Conservation (phyloP, 768 basidiomycete species). For the Butyriboletus loyo region DNA sequence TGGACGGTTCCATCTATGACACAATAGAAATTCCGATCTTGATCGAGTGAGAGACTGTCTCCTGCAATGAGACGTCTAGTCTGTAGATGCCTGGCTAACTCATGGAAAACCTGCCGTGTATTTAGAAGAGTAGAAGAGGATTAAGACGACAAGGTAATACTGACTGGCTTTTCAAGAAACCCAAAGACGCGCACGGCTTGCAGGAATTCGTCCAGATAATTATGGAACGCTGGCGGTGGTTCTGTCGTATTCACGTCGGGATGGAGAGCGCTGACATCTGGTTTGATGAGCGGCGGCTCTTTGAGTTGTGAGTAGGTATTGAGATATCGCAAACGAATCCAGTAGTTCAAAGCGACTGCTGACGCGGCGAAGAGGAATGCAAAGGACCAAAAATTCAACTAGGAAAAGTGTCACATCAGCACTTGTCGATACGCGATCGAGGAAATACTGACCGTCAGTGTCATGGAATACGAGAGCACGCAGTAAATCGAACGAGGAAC, state of each 20-base stretch:
- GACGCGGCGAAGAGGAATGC: conserved; percentile 70
- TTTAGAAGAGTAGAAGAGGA: neutral
- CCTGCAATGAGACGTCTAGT: conserved; percentile 94
- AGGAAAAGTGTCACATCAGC: conserved; percentile 12
- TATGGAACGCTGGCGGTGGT: conserved; percentile 79
- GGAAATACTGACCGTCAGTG: conserved; percentile 62
- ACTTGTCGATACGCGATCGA: neutral
- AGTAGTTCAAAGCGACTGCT: conserved; percentile 70
- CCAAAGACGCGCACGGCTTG: conserved; percentile 97
- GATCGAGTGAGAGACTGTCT: conserved; percentile 86
- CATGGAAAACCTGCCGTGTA: conserved; percentile 79
- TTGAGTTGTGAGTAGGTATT: conserved; percentile 74
- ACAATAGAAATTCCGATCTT: conserved; percentile 96
- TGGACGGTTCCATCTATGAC: conserved; percentile 98
- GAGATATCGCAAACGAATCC: conserved; percentile 79
- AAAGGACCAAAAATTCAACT: conserved; percentile 93
- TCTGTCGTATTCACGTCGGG: conserved; percentile 84
- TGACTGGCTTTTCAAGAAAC: conserved; percentile 91
- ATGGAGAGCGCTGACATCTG: conserved; percentile 83
- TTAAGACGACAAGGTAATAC: conserved; percentile 18
- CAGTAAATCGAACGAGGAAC: conserved; percentile 76
- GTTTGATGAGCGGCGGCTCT: conserved; percentile 78
- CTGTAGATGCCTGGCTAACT: conserved; percentile 93
- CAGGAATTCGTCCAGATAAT: conserved; percentile 95
- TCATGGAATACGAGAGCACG: conserved; percentile 84